Percentiles rank a stretch among this genome's conserved stretches.
Conservation (phyloP, 2,329 filamentous ascomycete genomes). For the Leptographium flavum region DNA sequence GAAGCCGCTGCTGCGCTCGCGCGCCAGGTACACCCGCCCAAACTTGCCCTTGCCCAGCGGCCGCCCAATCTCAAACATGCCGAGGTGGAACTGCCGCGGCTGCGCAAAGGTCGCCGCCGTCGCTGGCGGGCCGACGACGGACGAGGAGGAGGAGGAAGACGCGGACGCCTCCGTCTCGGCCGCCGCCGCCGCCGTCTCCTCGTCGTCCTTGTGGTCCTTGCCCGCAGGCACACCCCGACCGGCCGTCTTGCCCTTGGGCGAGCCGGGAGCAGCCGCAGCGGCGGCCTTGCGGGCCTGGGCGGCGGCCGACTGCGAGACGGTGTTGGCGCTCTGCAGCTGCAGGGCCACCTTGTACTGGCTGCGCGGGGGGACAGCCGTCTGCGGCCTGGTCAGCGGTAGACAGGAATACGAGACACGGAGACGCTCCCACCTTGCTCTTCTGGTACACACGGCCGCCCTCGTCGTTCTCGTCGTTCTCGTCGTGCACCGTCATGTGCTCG, state of each 20-base stretch:
- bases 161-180: neutral
- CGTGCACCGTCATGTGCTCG: conserved; percentile 77
- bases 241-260: conserved; percentile 8
- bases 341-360: conserved; percentile 79
- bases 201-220: neutral
- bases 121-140: conserved; percentile 35
- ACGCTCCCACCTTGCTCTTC: conserved; percentile 59
- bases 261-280: conserved; percentile 13
- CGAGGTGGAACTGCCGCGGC: conserved; percentile 63
- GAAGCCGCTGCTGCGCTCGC: conserved; percentile 65
- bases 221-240: neutral
- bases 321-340: conserved; percentile 60
- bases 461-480: conserved; percentile 84
- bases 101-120: conserved; percentile 9
- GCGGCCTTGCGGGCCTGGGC: conserved; percentile 17
- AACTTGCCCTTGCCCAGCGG: conserved; percentile 81
- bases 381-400: conserved; percentile 11
- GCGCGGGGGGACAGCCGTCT: conserved; percentile 43
- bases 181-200: neutral
- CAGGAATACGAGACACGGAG: neutral
- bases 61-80: conserved; percentile 88
- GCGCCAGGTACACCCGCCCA: conserved; percentile 71
- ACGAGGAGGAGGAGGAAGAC: conserved; percentile 27
- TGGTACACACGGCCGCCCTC: conserved; percentile 41
- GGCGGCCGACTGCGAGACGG: conserved; percentile 44